Base-by-base conservation (phyloP, 331 rosid species). In the Malus hybrid region DNA sequence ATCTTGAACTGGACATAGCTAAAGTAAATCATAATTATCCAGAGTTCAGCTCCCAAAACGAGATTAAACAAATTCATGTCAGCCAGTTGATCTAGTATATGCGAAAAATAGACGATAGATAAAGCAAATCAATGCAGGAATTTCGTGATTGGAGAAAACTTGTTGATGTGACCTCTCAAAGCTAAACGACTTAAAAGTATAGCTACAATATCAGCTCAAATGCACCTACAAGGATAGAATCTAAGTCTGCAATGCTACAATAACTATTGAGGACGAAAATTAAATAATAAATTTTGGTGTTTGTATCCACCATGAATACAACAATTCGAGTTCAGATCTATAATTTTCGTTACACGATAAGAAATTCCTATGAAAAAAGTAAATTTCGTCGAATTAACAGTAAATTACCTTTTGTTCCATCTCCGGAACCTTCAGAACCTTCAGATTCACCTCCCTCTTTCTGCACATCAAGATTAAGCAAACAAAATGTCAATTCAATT, bases 371-470 rank as follows among this genome's bases (percentile, higher is more conserved):
- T 6, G 9, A 32, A 62, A 73, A 73, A 9, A 5, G 7, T 28
- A 61, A 27, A 68, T 31, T 65, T 52, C 57, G 10, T 3, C 57
- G 4, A 52, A 52, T 52, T 18, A 16, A 52, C 57, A 52, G 34
- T 13, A 50, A 5, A 33, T 28, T 74, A 95, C 99, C 99, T 95
- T 95, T 88, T 95, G 99, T 74, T 95, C 99, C 83, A 92, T 92
- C 87, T 95, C 99, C 0, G 99, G 99, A 83, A 95, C 97, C 89
- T 95, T 95, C 73, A 95, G 86, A 32, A 95, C 99, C 87, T 95
- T 95, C 83, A 95, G 84, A 88, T 95, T 95, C 80, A 95, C 99
- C 87, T 95, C 99, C 85, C 99, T 92, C 87, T 95, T 92, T 89
- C 99, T 95, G 89, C 78, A 33, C 73, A 78, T 24, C 69, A 56